Evolutionary conservation across 768 basidiomycete species (phyloP).

Genomic region (Pisolithus orientalis): DNA sequence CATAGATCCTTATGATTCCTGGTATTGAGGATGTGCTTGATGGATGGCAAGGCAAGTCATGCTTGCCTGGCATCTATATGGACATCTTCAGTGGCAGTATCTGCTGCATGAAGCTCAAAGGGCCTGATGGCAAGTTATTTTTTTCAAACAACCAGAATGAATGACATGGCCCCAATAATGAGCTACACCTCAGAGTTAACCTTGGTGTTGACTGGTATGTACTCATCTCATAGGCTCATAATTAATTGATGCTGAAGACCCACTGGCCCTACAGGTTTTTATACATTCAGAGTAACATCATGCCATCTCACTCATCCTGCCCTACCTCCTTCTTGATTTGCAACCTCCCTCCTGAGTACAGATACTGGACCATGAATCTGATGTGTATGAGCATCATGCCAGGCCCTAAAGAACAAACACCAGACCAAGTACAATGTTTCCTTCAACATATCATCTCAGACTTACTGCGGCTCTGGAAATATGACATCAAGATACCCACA

Average conservation of each 20-base stretch:
- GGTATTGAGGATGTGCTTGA: constrained; percentile 9
- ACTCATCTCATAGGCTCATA: neutral
- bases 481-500: constrained; percentile 9
- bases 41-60: constrained; percentile 3
- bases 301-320: constrained; percentile 29
- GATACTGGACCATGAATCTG: constrained; percentile 11
- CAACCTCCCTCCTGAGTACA: constrained; percentile 23
- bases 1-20: constrained; percentile 3
- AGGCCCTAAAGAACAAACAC: constrained; percentile 21
- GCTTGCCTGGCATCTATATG: constrained; percentile 7
- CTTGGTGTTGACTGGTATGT: constrained; percentile 28
- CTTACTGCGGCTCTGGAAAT: constrained; percentile 15
- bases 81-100: constrained; percentile 26
- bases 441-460: constrained; percentile 21
- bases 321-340: constrained; percentile 28
- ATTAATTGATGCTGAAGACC: too few relatives aligned
- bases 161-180: constrained; percentile 9
- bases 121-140: too few relatives aligned
- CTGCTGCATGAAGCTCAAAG: neutral
- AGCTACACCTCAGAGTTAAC: constrained; percentile 24
- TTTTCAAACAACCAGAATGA: neutral
- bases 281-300: constrained; percentile 28
- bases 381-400: constrained; percentile 20
- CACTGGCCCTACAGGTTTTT: constrained; percentile 24
- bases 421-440: constrained; percentile 22